Percentiles rank a stretch among this genome's conserved stretches.
Conservation (phyloP, 495 filamentous ascomycete genomes). For the Poronia punctata region DNA sequence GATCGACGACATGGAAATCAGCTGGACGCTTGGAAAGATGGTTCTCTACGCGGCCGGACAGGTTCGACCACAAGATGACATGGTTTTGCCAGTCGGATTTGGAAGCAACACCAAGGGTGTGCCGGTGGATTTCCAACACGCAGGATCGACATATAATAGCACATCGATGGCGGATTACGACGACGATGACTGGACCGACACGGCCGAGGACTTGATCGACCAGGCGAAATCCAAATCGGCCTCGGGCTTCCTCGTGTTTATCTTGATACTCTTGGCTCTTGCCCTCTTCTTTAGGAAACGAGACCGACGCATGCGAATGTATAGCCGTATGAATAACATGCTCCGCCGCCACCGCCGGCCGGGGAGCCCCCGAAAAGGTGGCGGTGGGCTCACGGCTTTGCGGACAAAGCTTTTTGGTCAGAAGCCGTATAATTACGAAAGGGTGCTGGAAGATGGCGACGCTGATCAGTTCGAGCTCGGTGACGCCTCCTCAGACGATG, state of each 20-base stretch:
- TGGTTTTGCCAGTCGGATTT: slow-evolving; percentile 73
- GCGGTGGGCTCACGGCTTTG: slow-evolving; percentile 47
- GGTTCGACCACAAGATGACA: slow-evolving; percentile 55
- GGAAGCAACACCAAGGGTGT: slow-evolving; percentile 66
- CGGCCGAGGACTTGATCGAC: slow-evolving; percentile 57
- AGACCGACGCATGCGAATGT: slow-evolving; percentile 62
- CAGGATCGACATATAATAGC: slow-evolving; percentile 55
- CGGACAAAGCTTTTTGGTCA: slow-evolving; percentile 53
- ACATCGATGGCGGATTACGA: slow-evolving; percentile 44
- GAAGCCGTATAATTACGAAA: slow-evolving; percentile 58
- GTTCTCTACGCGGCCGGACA: slow-evolving; percentile 93
- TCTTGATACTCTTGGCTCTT: slow-evolving; percentile 59
- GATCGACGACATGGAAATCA: slow-evolving; percentile 88
- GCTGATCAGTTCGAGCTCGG: slow-evolving; percentile 64
- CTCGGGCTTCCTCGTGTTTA: slow-evolving; percentile 66
- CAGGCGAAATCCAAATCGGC: slow-evolving; percentile 63
- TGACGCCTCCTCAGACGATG: slow-evolving; percentile 52
- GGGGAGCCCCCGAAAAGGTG: slow-evolving; percentile 46
- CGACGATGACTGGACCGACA: slow-evolving; percentile 50
- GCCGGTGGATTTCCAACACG: slow-evolving; percentile 76
- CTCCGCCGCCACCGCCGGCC: slow-evolving; percentile 45
- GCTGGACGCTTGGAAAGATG: slow-evolving; percentile 97
- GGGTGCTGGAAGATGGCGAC: slow-evolving; percentile 74
- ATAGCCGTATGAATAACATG: slow-evolving; percentile 48
- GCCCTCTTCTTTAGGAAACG: slow-evolving; percentile 53